Conservation (phyloP, 2,329 filamentous ascomycete genomes). For the Colletotrichum sp. region DNA sequence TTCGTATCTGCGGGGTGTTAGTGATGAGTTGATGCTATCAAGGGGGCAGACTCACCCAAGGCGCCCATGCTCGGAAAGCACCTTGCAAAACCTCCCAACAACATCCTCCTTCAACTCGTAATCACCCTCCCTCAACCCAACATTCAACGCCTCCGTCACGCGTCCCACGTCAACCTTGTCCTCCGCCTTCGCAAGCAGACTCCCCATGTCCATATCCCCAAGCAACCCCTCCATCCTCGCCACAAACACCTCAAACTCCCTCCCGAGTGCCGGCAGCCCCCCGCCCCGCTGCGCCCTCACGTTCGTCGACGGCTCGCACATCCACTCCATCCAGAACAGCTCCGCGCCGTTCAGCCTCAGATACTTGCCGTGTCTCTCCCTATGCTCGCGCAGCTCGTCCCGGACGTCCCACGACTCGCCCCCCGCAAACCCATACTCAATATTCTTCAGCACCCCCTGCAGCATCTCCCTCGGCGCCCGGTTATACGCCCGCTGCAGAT, state of each 20-base stretch:
- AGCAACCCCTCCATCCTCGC: conserved; percentile 34
- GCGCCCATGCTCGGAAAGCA: conserved; percentile 27
- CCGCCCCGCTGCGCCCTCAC: conserved; percentile 23
- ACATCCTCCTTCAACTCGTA: conserved; percentile 14
- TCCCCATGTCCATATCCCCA: conserved; percentile 27
- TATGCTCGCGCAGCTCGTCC: not conserved
- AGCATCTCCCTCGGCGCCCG: conserved; percentile 34
- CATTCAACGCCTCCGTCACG: not conserved
- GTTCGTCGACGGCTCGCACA: conserved; percentile 23
- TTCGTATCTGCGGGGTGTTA: not conserved
- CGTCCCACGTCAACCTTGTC: not conserved
- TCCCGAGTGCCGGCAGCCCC: conserved; percentile 3
- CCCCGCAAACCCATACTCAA: not conserved
- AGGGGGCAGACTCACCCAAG: conserved; percentile 21
- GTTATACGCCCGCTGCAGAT: conserved; percentile 25
- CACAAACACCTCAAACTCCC: conserved; percentile 33
- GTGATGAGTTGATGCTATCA: not conserved
- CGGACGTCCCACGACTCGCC: not conserved
- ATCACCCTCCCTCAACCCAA: not conserved
- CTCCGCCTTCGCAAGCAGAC: conserved; percentile 25
- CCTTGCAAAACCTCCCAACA: conserved; percentile 30
- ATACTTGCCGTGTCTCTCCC: not conserved
- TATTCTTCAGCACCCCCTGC: conserved; percentile 20
- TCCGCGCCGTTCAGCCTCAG: not conserved
- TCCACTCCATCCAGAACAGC: conserved; percentile 10